These are phyloP conservation scores for Globisporangium spiculum DNA, from an alignment of 352 stramenopile species.

Conservation along the genomic window DNA sequence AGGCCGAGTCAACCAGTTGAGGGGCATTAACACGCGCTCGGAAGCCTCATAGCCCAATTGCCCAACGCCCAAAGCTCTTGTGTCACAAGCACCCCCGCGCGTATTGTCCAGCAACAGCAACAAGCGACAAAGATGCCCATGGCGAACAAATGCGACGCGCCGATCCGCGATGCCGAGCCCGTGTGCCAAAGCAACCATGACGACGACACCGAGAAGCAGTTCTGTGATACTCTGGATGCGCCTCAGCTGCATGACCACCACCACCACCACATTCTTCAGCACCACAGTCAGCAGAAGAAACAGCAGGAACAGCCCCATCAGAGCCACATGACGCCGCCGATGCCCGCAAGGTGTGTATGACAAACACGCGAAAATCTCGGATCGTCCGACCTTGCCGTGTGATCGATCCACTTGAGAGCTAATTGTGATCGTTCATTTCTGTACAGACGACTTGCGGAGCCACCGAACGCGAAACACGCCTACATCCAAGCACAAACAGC, in stretches of 20 bases:
- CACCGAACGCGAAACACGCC: neutral
- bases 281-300: conserved; percentile 1
- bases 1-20: neutral
- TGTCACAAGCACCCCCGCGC: neutral
- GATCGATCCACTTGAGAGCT: neutral
- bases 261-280: neutral
- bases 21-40: neutral
- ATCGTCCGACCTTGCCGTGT: neutral
- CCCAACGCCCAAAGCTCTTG: neutral
- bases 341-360: neutral
- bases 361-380: neutral
- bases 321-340: conserved; percentile 2
- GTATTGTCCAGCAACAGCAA: conserved; percentile 3
- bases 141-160: conserved; percentile 9
- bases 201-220: neutral
- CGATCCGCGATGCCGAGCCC: conserved; percentile 3
- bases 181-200: conserved; percentile 4
- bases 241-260: neutral
- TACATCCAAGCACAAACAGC: neutral
- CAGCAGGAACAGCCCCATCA: neutral
- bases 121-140: neutral
- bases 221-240: neutral
- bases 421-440: neutral
- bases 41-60: neutral
- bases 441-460: neutral